These are phyloP conservation scores for Scheffersomyces amazonensis DNA, from an alignment of 805 yeast species.

Conservation along the genomic window DNA sequence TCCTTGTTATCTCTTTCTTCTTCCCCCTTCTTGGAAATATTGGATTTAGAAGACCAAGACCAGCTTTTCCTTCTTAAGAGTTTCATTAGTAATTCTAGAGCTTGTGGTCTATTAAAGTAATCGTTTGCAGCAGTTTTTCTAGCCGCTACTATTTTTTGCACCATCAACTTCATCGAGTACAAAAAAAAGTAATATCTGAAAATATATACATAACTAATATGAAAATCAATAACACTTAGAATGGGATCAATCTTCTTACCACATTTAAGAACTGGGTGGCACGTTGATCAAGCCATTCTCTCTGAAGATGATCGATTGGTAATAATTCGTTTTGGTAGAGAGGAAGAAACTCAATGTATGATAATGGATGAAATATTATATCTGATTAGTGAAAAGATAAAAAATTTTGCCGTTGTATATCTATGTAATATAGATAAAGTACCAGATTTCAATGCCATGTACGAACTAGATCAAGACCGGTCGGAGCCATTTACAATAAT, in stretches of 20 bases:
- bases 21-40: too few species aligned
- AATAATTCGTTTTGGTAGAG: conserved; percentile 84
- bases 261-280: conserved; percentile 86
- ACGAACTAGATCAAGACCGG: conserved; percentile 55
- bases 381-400: conserved; percentile 75
- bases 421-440: conserved; percentile 87
- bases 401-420: conserved; percentile 85
- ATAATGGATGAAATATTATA: conserved; percentile 84
- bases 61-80: not conserved
- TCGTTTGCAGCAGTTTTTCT: too few species aligned
- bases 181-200: not conserved
- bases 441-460: conserved; percentile 85
- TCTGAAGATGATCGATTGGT: conserved; percentile 88
- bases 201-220: not conserved
- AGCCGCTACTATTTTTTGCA: too few species aligned
- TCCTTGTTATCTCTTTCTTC: too few species aligned
- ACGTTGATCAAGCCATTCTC: conserved; percentile 94
- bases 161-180: not conserved
- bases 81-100: not conserved
- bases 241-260: conserved; percentile 86
- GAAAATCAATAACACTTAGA: too few species aligned
- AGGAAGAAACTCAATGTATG: conserved; percentile 75
- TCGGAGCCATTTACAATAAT: conserved; percentile 83
- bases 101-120: not conserved
- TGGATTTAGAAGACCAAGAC: too few species aligned